phyloP scores from a whole-genome alignment of 768 basidiomycete genomes.

The Butyriboletus loyo region DNA sequence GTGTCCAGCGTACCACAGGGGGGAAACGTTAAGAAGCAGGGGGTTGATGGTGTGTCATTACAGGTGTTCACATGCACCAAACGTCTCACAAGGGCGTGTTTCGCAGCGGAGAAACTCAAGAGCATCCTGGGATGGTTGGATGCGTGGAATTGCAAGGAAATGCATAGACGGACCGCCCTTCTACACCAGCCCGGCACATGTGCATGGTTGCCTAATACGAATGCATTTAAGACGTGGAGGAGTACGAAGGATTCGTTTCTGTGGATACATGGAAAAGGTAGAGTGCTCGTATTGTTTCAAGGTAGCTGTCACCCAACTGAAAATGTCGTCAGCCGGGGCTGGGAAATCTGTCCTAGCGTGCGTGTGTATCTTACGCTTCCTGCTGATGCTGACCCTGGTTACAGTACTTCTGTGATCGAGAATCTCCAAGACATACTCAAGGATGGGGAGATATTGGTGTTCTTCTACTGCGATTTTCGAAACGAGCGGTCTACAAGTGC shows the following conservation, averaged over 20 bases:
- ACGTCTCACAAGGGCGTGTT: too few relatives aligned
- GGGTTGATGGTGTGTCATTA: background rate
- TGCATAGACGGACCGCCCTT: background rate
- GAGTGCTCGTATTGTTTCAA: background rate
- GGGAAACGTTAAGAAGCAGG: background rate
- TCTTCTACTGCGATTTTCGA: slow-evolving; percentile 24
- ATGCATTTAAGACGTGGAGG: slow-evolving; percentile 4
- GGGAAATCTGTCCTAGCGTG: slow-evolving; percentile 19
- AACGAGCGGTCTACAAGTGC: slow-evolving; percentile 3
- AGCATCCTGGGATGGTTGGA: slow-evolving; percentile 1
- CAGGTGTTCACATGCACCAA: too few relatives aligned
- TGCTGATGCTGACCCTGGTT: background rate
- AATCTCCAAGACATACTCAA: background rate
- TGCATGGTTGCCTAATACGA: slow-evolving; percentile 5
- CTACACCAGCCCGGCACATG: slow-evolving; percentile 9
- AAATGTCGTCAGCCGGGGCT: slow-evolving; percentile 6
- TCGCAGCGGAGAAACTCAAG: background rate
- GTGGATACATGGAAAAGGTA: slow-evolving; percentile 19
- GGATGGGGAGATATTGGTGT: slow-evolving; percentile 1
- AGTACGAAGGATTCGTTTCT: background rate
- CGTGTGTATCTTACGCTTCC: background rate
- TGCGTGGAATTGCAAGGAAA: slow-evolving; percentile 4
- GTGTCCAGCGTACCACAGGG: background rate
- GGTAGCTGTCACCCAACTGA: too few relatives aligned
- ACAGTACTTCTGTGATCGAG: slow-evolving; percentile 16